Conservation (phyloP, 2,329 filamentous ascomycete species). For the Pseudopyricularia javanii region DNA sequence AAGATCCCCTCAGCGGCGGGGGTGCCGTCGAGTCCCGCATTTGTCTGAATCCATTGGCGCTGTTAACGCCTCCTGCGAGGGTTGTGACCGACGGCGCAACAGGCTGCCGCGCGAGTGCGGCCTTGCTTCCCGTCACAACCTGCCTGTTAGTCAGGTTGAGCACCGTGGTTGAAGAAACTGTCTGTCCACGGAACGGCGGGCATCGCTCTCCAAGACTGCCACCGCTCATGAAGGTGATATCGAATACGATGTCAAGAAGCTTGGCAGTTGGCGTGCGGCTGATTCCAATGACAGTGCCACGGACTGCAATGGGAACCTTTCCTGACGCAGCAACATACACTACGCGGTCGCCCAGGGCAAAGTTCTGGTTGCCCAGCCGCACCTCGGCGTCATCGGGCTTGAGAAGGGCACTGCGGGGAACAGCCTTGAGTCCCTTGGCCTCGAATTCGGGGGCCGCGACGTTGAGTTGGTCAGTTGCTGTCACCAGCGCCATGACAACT, state of each 20-base stretch:
- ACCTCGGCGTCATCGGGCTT: conserved; percentile 96
- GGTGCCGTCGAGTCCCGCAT: conserved; percentile 44
- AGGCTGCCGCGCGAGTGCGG: conserved; percentile 39
- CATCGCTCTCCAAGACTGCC: conserved; percentile 84
- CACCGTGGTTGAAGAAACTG: conserved; percentile 76
- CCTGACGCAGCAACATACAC: conserved; percentile 89
- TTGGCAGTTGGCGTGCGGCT: conserved; percentile 75
- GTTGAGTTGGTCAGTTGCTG: conserved; percentile 50
- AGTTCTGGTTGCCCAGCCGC: conserved; percentile 72
- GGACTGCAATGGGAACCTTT: conserved; percentile 84
- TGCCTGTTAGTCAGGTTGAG: conserved; percentile 79
- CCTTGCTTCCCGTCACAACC: conserved; percentile 57
- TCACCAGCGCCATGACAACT: conserved; percentile 69
- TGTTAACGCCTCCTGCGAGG: conserved; percentile 37
- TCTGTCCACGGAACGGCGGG: conserved; percentile 86
- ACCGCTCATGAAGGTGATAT: conserved; percentile 92
- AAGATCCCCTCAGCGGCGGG: conserved; percentile 40
- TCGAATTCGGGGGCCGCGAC: conserved; percentile 39
- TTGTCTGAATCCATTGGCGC: conserved; percentile 46
- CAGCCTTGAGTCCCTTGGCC: conserved; percentile 61
- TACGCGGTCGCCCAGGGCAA: conserved; percentile 76
- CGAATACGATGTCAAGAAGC: conserved; percentile 85
- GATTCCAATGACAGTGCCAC: conserved; percentile 89
- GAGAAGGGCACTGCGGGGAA: conserved; percentile 76
- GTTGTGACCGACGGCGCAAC: conserved; percentile 29